Conservation (phyloP, 148 eudicot genomes). For the Chenopodium quinoa region DNA sequence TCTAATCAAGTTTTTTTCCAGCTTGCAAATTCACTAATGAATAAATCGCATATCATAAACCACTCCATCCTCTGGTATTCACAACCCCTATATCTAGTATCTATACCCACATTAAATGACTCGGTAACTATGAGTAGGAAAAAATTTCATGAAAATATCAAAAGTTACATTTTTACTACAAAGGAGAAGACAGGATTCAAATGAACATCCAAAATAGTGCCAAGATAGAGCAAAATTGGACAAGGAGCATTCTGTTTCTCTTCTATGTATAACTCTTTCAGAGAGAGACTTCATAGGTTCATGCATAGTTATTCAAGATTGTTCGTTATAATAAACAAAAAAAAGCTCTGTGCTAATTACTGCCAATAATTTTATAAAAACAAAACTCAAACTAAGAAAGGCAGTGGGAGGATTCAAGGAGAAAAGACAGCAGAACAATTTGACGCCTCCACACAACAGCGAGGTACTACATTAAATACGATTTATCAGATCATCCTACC, state of each 20-base stretch:
- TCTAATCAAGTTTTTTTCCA: background rate
- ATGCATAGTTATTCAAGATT: background rate
- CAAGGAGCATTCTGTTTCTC: background rate
- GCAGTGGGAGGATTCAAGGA: background rate
- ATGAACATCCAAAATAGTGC: background rate
- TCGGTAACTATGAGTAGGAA: background rate
- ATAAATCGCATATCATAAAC: background rate
- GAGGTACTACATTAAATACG: background rate
- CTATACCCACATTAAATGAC: background rate
- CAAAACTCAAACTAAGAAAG: background rate
- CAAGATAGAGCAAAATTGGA: background rate
- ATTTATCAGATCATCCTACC: background rate
- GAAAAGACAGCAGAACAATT: background rate
- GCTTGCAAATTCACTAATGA: background rate
- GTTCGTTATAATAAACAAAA: background rate
- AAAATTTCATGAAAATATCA: background rate
- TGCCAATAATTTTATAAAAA: background rate
- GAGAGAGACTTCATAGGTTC: background rate
- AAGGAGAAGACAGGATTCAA: background rate
- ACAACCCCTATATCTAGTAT: background rate
- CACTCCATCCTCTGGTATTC: background rate
- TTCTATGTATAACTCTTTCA: background rate
- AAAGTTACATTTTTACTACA: background rate
- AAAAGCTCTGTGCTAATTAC: background rate
- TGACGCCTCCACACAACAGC: background rate